phyloP scores from a whole-genome alignment of 805 yeast genomes.

The Candida odintsovae region DNA sequence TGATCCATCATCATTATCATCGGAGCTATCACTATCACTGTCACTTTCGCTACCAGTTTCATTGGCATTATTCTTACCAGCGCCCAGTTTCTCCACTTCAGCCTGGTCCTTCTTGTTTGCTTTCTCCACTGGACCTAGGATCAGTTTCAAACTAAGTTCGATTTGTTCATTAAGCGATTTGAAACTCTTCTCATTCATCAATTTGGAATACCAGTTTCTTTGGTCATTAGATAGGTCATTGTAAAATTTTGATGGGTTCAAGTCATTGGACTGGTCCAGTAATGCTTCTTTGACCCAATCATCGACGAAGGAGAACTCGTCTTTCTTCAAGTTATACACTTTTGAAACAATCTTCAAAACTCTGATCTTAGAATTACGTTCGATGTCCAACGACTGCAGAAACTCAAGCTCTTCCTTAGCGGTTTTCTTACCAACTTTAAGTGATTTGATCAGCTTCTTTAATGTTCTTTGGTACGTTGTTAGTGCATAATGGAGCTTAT shows the following conservation, averaged over 20 bases:
- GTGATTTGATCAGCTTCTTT: constrained; percentile 19
- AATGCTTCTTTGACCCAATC: constrained; percentile 21
- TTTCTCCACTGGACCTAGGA: constrained; percentile 23
- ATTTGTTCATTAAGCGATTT: constrained; percentile 39
- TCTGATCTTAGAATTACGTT: constrained; percentile 18
- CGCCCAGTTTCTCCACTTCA: constrained; percentile 13
- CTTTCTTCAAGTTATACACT: constrained; percentile 13
- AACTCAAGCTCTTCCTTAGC: constrained; percentile 11
- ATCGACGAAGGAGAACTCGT: constrained; percentile 16
- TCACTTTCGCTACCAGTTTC: constrained; percentile 20
- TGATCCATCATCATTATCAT: constrained; percentile 15
- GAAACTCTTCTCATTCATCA: constrained; percentile 40
- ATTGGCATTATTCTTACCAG: constrained; percentile 19
- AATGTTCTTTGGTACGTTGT: constrained; percentile 37
- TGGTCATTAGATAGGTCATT: constrained; percentile 27
- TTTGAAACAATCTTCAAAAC: constrained; percentile 14
- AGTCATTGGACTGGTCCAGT: constrained; percentile 23
- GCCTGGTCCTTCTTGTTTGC: constrained; percentile 23
- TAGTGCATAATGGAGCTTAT: constrained; percentile 43
- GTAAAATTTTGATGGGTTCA: constrained; percentile 44
- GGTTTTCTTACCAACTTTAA: constrained; percentile 11
- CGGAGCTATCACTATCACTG: constrained; percentile 18
- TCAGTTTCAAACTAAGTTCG: constrained; percentile 32
- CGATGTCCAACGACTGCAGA: constrained; percentile 21
- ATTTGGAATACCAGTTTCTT: constrained; percentile 31